Percentiles rank a stretch among this genome's conserved stretches.
Conservation (phyloP, 768 basidiomycete species). For the Russula sp. region DNA sequence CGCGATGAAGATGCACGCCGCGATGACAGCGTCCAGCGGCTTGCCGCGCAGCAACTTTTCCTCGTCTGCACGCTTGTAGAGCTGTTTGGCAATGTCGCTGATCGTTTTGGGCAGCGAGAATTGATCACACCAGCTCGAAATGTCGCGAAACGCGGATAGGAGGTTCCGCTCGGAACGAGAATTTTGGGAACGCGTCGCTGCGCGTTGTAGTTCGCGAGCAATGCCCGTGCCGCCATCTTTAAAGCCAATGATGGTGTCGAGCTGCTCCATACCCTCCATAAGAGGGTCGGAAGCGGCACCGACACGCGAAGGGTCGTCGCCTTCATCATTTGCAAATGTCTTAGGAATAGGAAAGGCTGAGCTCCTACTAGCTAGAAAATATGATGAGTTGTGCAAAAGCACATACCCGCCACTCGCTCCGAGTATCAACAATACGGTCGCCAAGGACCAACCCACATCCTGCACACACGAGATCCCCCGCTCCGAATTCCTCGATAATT, state of each 20-base stretch:
- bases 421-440: slow-evolving; percentile 94
- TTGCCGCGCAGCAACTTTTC: slow-evolving; percentile 91
- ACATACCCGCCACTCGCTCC: slow-evolving; percentile 96
- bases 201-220: slow-evolving; percentile 88
- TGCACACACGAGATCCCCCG: slow-evolving; percentile 95
- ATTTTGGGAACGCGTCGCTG: slow-evolving; percentile 75
- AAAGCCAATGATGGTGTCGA: slow-evolving; percentile 94
- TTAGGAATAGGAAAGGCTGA: slow-evolving; percentile 38
- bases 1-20: slow-evolving; percentile 97
- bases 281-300: slow-evolving; percentile 93
- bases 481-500: slow-evolving; percentile 96
- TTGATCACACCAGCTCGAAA: slow-evolving; percentile 91
- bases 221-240: slow-evolving; percentile 93
- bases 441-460: slow-evolving; percentile 92
- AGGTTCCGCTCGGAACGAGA: slow-evolving; percentile 84
- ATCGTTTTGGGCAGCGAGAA: slow-evolving; percentile 93
- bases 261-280: slow-evolving; percentile 91
- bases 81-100: slow-evolving; percentile 93
- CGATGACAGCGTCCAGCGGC: slow-evolving; percentile 88
- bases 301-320: slow-evolving; percentile 99
- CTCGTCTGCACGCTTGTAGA: slow-evolving; percentile 96
- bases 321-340: slow-evolving; percentile 99
- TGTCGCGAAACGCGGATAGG: slow-evolving; percentile 85
- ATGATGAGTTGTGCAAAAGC: slow-evolving; percentile 19
- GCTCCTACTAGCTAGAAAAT: slow-evolving; percentile 29